A percentile compares a stretch with the other conserved stretches of the same genome.
Conservation (phyloP, 108 stramenopile genomes). For the Nitzschia putrida region DNA sequence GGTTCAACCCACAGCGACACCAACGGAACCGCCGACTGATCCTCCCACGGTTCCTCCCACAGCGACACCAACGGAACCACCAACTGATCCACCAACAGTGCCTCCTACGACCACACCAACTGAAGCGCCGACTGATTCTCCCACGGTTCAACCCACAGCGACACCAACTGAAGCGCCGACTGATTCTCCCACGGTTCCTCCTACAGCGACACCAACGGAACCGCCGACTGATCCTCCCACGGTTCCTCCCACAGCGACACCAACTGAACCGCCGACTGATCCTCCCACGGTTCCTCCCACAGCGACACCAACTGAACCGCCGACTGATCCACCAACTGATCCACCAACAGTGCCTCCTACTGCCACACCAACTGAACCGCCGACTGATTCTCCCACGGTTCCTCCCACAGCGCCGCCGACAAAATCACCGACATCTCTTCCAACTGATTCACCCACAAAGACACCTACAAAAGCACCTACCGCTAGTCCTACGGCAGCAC, state of each 20-base stretch:
- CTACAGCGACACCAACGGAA: background rate
- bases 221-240: background rate
- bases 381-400: background rate
- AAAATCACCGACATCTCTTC: background rate
- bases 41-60: background rate
- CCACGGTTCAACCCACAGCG: background rate
- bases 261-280: background rate
- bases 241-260: background rate
- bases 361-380: background rate
- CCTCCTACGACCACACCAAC: background rate
- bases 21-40: background rate
- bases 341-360: background rate
- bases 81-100: background rate
- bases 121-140: background rate
- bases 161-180: constrained; percentile 1
- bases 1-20: background rate
- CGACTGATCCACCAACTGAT: background rate
- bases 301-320: background rate
- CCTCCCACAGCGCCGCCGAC: background rate
- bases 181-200: background rate
- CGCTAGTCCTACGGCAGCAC: too few relatives aligned
- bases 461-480: too few relatives aligned
- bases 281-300: background rate
- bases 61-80: background rate
- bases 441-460: background rate